Conservation (phyloP, 441 rosid species). For the Corymbia citriodora region DNA sequence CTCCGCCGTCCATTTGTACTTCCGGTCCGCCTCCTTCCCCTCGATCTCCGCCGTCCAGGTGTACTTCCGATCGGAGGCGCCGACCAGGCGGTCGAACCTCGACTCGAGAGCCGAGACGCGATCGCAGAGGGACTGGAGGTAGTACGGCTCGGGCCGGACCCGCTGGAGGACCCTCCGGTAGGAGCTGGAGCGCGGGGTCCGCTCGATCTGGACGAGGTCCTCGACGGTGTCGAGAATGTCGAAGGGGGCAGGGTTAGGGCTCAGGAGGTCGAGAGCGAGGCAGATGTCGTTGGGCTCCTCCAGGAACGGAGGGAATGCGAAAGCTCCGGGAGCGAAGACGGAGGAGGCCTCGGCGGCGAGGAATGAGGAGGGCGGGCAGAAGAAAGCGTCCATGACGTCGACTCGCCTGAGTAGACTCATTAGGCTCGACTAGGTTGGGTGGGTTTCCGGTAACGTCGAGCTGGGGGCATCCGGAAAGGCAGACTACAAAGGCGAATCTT, state of each 20-base stretch:
- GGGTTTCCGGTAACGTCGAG: slow-evolving; percentile 2
- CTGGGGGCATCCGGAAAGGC: not conserved
- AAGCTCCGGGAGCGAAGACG: slow-evolving; percentile 27
- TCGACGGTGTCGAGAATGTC: slow-evolving; percentile 40
- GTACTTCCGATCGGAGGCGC: slow-evolving; percentile 58
- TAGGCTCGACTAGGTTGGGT: not conserved
- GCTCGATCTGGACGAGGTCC: slow-evolving; percentile 55
- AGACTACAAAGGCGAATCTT: not conserved
- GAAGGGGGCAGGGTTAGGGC: slow-evolving; percentile 29
- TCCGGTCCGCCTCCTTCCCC: slow-evolving; percentile 47
- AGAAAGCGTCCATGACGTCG: slow-evolving; percentile 50
- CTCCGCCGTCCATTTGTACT: slow-evolving; percentile 70
- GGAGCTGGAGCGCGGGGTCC: slow-evolving; percentile 34
- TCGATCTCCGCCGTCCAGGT: slow-evolving; percentile 69
- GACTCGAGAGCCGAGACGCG: slow-evolving; percentile 66
- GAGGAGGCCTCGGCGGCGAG: slow-evolving; percentile 35
- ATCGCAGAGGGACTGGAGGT: slow-evolving; percentile 47
- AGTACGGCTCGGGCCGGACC: slow-evolving; percentile 23
- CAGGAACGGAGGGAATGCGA: slow-evolving; percentile 34
- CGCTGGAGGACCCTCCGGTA: slow-evolving; percentile 46
- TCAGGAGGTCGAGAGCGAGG: slow-evolving; percentile 33
- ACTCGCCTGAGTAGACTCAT: slow-evolving; percentile 63
- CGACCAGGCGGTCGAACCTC: slow-evolving; percentile 44
- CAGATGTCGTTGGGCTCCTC: slow-evolving; percentile 29
- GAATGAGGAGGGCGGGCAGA: slow-evolving; percentile 22